phyloP scores from a whole-genome alignment of 176 grass and related monocot species.

The Melocanna baccifera region DNA sequence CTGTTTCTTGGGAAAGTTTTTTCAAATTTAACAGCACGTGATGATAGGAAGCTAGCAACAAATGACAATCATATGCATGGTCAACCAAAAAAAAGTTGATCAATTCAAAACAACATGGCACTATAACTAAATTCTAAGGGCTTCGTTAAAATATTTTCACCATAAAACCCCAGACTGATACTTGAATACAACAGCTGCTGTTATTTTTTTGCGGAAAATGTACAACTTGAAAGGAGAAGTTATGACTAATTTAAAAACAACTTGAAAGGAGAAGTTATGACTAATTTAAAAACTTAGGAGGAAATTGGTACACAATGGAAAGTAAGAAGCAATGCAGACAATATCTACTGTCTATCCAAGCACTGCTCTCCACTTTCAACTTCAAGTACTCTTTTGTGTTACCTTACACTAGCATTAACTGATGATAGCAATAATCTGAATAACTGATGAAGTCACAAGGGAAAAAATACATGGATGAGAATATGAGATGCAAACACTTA shows the following conservation, averaged over 20 bases:
- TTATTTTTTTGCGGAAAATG: background rate
- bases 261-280: background rate
- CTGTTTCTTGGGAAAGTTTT: background rate
- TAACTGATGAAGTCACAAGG: background rate
- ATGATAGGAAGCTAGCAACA: background rate
- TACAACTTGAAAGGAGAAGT: background rate
- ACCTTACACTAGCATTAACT: background rate
- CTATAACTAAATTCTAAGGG: background rate
- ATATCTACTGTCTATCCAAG: background rate
- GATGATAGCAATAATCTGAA: background rate
- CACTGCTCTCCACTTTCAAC: background rate
- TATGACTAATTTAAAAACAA: background rate
- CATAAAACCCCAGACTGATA: background rate
- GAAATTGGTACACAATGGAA: background rate
- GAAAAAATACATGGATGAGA: background rate
- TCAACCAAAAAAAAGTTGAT: conserved; percentile 3
- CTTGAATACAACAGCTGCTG: background rate
- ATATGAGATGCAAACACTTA: background rate
- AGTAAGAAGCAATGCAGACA: background rate
- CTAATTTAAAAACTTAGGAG: background rate
- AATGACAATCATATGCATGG: background rate
- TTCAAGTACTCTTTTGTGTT: background rate
- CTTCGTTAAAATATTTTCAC: background rate
- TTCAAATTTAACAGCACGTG: background rate
- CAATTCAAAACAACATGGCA: background rate